Evolutionary conservation across 352 stramenopile genomes (phyloP).

Genomic region (Blastocystis sp.): DNA sequence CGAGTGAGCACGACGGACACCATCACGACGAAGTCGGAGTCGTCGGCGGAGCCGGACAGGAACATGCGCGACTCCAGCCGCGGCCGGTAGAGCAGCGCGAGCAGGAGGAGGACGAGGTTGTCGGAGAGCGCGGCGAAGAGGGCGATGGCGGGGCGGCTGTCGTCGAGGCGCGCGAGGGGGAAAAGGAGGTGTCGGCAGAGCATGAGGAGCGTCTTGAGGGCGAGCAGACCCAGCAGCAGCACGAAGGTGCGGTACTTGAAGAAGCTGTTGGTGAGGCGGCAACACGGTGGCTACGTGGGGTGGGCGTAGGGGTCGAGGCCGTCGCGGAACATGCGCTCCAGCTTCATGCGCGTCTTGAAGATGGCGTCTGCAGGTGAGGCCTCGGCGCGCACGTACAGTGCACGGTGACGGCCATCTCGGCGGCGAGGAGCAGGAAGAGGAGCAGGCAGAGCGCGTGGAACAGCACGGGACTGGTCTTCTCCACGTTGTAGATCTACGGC

Average conservation of each 20-base stretch:
- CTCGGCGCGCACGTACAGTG: neutral
- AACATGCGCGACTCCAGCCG: neutral
- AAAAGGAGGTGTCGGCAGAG: constrained; percentile 21
- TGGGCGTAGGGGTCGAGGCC: constrained; percentile 39
- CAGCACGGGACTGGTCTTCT: neutral
- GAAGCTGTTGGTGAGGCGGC: constrained; percentile 14
- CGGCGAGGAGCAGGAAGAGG: constrained; percentile 1
- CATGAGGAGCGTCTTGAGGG: neutral
- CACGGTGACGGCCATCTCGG: neutral
- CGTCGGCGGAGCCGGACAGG: neutral
- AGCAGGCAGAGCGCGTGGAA: constrained; percentile 33
- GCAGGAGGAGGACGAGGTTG: neutral
- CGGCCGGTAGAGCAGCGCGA: constrained; percentile 17
- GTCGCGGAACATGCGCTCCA: constrained; percentile 57
- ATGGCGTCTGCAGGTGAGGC: neutral
- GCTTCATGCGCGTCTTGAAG: neutral
- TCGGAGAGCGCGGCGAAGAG: constrained; percentile 5
- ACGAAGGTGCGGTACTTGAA: neutral
- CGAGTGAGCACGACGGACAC: constrained; percentile 33
- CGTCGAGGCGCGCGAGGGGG: neutral
- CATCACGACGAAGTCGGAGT: constrained; percentile 48
- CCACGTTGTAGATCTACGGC: constrained; percentile 25
- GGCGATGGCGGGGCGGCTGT: constrained; percentile 6
- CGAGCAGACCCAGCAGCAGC: neutral
- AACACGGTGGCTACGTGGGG: neutral